These are phyloP conservation scores for Nosema granulosis DNA, from an alignment of 371 early-diverging fungal species.

Conservation along the genomic window DNA sequence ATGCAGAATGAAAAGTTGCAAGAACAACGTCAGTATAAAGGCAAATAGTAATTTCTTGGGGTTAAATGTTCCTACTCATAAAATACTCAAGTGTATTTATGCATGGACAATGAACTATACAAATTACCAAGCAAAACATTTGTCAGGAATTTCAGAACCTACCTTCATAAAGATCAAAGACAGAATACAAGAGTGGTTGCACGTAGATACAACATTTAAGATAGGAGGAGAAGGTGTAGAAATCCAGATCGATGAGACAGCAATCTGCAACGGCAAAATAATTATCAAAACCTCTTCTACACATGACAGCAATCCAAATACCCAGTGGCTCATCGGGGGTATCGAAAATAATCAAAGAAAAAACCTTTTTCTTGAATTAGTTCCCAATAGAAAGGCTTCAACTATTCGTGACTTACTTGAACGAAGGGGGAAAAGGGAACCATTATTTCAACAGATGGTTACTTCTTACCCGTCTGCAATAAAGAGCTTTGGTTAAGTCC, in stretches of 20 bases:
- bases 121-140: not conserved
- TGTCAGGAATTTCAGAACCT: not conserved
- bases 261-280: conserved; percentile 6
- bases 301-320: not conserved
- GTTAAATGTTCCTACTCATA: no score
- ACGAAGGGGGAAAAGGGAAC: not conserved
- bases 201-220: no score
- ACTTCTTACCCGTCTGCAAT: conserved; percentile 4
- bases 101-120: not conserved
- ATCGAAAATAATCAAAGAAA: not conserved
- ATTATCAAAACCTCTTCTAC: not conserved
- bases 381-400: conserved; percentile 1
- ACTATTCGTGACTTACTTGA: conserved; percentile 1
- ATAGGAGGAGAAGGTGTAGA: conserved; percentile 12
- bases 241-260: conserved; percentile 12
- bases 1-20: no score
- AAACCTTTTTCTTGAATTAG: conserved; percentile 10
- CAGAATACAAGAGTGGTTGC: not conserved
- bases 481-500: not conserved
- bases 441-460: conserved; percentile 4
- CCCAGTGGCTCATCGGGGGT: conserved; percentile 6
- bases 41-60: no score
- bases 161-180: not conserved
- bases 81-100: not conserved
- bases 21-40: no score